These are phyloP conservation scores for Claviceps maximensis DNA, from an alignment of 2,329 filamentous ascomycete species.

Conservation along the genomic window DNA sequence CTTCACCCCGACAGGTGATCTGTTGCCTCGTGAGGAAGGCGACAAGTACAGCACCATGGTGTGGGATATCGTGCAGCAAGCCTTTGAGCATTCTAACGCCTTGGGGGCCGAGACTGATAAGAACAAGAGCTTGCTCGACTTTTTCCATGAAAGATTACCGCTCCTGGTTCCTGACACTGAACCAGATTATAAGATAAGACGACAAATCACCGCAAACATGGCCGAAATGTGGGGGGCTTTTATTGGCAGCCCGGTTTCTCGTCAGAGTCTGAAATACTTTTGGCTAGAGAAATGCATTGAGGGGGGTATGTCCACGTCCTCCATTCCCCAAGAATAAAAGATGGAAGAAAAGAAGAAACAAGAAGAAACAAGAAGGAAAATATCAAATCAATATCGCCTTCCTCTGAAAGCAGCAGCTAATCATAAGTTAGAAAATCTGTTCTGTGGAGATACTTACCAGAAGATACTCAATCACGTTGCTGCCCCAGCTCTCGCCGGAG, in stretches of 20 bases:
- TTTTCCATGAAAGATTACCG: constrained; percentile 32
- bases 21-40: constrained; percentile 33
- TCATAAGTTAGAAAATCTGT: constrained; percentile 39
- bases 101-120: constrained; percentile 33
- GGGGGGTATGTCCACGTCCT: constrained; percentile 33
- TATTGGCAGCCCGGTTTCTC: constrained; percentile 49
- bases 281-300: constrained; percentile 70
- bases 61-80: constrained; percentile 56
- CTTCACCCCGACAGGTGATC: constrained; percentile 41
- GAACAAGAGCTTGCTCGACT: constrained; percentile 38
- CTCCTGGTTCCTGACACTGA: constrained; percentile 33
- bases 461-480: constrained; percentile 46
- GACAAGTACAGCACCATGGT: constrained; percentile 38
- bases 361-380: too few species aligned
- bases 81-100: constrained; percentile 53
- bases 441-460: constrained; percentile 45
- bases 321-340: not conserved
- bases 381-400: not conserved
- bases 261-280: constrained; percentile 61
- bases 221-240: constrained; percentile 59
- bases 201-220: constrained; percentile 34
- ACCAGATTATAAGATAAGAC: constrained; percentile 24
- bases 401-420: not conserved
- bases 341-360: not conserved
- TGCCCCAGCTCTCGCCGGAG: constrained; percentile 39